Base-by-base conservation (phyloP, 2,329 filamentous ascomycete genomes). In the Coniochaeta prunicola region DNA sequence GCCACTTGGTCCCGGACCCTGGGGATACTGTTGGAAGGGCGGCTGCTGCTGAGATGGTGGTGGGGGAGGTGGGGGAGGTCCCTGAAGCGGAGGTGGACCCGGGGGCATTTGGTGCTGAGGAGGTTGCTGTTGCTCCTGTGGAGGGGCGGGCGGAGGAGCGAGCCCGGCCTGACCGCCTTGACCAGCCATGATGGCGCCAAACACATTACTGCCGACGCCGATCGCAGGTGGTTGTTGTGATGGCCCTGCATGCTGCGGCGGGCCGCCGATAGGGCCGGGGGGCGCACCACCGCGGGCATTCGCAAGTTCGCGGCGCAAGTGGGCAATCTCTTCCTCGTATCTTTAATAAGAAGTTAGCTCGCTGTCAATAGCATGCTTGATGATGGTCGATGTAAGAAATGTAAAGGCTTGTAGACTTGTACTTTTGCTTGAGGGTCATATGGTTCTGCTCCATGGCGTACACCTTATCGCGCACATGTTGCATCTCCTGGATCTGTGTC, bases 141-240 rank as follows among this genome's bases (percentile, higher is more conserved):
- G 81, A 50, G 75, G 74, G 67, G 85, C 86, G 60, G 89, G 89
- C 64, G 92, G 92, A 66, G 96, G 87, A 61, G 90, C 91, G 63
- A 91, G 89, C 61, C 90, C 91, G 67, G 88, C 89, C 76, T 93
- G 91, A 67, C 88, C 90, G 62, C 83, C 86, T 73, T 87, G 86
- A 64, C 93, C 93, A 59, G 92, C 86, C 91, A 99, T 97, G 70
- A 97, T 96, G 59, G 91, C 92, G 65, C 91, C 92, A 70, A 99
- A 97, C 42, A 97, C 82, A 69, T 96, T 94, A 71, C 89, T 93
- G 28, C 93, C 92, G 69, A 96, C 90, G 30, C 92, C 91, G 65
- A 97, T 90, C 56, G 91, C 89, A 42, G 91, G 92, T 61, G 90
- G 89, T 62, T 91, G 89, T 74, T 94, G 91, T 55, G 90, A 87